Percentiles rank a stretch among this genome's conserved stretches.
phyloP scores from a whole-genome alignment of 1,139 yeast genomes.

The Lodderomyces beijingensis region DNA sequence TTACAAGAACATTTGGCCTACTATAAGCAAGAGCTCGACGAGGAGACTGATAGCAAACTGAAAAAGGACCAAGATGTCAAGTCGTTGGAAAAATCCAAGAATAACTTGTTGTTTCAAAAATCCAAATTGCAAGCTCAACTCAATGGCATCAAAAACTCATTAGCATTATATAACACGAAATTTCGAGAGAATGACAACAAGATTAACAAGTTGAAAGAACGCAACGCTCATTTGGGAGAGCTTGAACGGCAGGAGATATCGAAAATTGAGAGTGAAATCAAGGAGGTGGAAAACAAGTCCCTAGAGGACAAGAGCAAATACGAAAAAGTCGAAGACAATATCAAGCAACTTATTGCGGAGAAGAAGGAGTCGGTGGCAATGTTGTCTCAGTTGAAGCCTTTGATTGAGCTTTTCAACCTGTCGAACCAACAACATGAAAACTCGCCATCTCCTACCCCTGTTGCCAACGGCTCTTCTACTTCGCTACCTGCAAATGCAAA shows the following conservation, averaged over 20 bases:
- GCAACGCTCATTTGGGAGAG: slow-evolving; percentile 18
- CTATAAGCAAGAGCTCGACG: slow-evolving; percentile 27
- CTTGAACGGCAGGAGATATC: slow-evolving; percentile 21
- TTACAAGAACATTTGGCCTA: slow-evolving; percentile 19
- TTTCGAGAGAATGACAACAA: slow-evolving; percentile 21
- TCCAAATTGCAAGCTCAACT: slow-evolving; percentile 30
- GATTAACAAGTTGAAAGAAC: slow-evolving; percentile 23
- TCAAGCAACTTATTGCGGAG: slow-evolving; percentile 22
- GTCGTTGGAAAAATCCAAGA: slow-evolving; percentile 29
- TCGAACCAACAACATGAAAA: slow-evolving; percentile 5
- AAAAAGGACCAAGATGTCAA: slow-evolving; percentile 32
- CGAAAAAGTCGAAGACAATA: slow-evolving; percentile 22
- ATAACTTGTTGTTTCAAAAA: slow-evolving; percentile 24
- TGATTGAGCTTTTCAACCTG: slow-evolving; percentile 27
- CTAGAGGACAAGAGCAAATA: slow-evolving; percentile 15
- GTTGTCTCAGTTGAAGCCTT: slow-evolving; percentile 22
- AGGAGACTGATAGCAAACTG: slow-evolving; percentile 27
- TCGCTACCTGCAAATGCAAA: slow-evolving; percentile 4
- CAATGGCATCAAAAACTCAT: slow-evolving; percentile 19
- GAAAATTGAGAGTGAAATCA: slow-evolving; percentile 17
- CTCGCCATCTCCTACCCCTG: slow-evolving; percentile 9
- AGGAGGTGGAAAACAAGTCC: slow-evolving; percentile 11
- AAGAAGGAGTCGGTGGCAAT: slow-evolving; percentile 21
- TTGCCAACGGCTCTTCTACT: slow-evolving; percentile 4
- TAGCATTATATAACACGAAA: slow-evolving; percentile 16